Conservation (phyloP, 192 early-diverging fungal species). For the Hyaloraphidium curvatum region DNA sequence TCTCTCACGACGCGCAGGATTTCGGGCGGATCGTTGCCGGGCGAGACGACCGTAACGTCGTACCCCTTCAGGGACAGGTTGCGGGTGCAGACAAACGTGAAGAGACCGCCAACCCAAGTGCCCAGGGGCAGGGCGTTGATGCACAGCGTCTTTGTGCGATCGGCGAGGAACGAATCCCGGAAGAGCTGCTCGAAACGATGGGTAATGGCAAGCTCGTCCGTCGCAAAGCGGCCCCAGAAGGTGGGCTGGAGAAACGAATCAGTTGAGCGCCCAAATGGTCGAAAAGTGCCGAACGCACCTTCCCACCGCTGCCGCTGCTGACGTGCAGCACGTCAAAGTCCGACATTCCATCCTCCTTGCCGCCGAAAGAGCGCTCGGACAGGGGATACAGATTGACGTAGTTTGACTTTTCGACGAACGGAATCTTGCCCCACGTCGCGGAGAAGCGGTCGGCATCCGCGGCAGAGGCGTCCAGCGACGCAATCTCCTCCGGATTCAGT, state of each 20-base stretch:
- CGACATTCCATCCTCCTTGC: background rate
- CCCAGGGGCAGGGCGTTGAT: background rate
- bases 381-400: background rate
- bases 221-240: background rate
- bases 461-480: background rate
- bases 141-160: background rate
- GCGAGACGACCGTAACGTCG: background rate
- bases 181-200: constrained; percentile 1
- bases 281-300: too few species aligned
- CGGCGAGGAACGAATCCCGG: background rate
- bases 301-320: background rate
- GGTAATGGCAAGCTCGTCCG: background rate
- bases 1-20: background rate
- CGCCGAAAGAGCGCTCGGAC: background rate
- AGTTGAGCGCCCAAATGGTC: too few species aligned
- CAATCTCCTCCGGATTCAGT: background rate
- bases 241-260: too few species aligned
- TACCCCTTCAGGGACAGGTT: background rate
- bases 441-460: background rate
- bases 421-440: background rate
- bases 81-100: background rate
- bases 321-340: background rate
- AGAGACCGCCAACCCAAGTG: background rate
- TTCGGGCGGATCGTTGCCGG: background rate
- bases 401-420: constrained; percentile 1